phyloP scores from a whole-genome alignment of 441 rosid species.

The Populus hybrid region DNA sequence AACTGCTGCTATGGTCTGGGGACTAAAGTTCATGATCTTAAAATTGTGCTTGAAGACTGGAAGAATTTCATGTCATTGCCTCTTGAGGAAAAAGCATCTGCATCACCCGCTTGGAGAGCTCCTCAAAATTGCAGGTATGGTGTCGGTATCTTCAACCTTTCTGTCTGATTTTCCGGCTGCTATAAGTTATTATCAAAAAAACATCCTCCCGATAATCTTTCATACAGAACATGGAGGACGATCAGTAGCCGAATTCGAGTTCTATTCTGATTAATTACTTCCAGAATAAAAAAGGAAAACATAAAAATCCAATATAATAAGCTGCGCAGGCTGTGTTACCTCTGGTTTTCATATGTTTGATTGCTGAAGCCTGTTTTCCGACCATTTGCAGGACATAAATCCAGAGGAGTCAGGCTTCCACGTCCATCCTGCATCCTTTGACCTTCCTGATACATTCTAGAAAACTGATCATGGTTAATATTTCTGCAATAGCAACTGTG shows the following conservation, averaged over 20 bases:
- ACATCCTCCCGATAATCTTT: neutral
- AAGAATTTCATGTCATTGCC: constrained; percentile 48
- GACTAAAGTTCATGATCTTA: constrained; percentile 64
- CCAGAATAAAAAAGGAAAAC: no score
- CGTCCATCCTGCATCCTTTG: neutral
- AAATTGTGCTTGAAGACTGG: constrained; percentile 73
- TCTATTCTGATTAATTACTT: neutral
- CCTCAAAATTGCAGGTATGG: constrained; percentile 50
- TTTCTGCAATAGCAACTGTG: neutral
- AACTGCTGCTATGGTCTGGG: constrained; percentile 76
- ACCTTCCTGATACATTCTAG: neutral
- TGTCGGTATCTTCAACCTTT: neutral
- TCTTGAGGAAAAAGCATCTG: constrained; percentile 25
- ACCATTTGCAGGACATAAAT: neutral
- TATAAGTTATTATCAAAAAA: no score
- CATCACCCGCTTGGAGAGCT: constrained; percentile 52
- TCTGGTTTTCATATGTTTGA: neutral
- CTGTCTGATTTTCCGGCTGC: neutral
- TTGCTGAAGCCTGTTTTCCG: neutral
- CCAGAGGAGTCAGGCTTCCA: neutral
- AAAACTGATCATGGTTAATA: neutral
- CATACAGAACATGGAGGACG: neutral
- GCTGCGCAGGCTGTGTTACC: neutral
- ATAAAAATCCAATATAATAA: neutral
- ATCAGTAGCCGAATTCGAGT: neutral